A percentile compares a stretch with the other conserved stretches of the same genome.
These are phyloP conservation scores for Melanomma pulvis-pyrius DNA, from an alignment of 495 filamentous ascomycete genomes.

Conservation along the genomic window DNA sequence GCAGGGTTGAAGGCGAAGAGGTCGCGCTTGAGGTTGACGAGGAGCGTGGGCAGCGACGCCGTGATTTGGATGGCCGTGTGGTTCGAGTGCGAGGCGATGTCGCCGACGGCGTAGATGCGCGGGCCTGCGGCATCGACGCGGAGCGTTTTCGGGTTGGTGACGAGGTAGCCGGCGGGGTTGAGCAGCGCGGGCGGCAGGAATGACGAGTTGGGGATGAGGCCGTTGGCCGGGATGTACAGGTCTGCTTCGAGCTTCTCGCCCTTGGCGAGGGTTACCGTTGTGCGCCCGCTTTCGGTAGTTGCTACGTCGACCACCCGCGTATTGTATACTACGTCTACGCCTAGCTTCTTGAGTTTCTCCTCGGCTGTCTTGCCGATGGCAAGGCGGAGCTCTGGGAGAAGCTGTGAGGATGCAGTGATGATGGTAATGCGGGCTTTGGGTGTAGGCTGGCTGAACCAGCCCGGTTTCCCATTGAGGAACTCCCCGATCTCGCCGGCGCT, in stretches of 20 bases:
- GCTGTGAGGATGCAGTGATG: slow-evolving; percentile 45
- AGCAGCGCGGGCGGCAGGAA: slow-evolving; percentile 49
- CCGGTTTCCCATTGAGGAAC: slow-evolving; percentile 35
- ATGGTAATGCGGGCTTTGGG: slow-evolving; percentile 50
- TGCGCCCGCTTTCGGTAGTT: slow-evolving; percentile 37
- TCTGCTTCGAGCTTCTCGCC: slow-evolving; percentile 49
- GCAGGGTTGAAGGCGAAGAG: slow-evolving; percentile 27
- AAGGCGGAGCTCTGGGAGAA: slow-evolving; percentile 51
- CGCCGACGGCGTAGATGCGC: slow-evolving; percentile 54
- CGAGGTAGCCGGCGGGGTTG: slow-evolving; percentile 46
- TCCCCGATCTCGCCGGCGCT: slow-evolving; percentile 53
- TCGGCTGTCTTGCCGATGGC: slow-evolving; percentile 48
- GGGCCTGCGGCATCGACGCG: slow-evolving; percentile 54
- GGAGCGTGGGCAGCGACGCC: slow-evolving; percentile 47
- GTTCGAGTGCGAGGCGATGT: slow-evolving; percentile 42
- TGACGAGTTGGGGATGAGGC: slow-evolving; percentile 51
- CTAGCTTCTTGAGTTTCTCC: slow-evolving; percentile 47
- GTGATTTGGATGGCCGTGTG: slow-evolving; percentile 49
- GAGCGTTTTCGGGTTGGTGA: slow-evolving; percentile 49
- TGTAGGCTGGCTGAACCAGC: slow-evolving; percentile 30
- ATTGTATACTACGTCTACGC: slow-evolving; percentile 49
- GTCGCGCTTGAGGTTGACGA: slow-evolving; percentile 53
- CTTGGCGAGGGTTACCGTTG: slow-evolving; percentile 41
- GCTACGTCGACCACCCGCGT: slow-evolving; percentile 32
- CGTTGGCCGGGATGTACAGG: slow-evolving; percentile 55